Conservation (phyloP, 352 stramenopile species). For the Phytopythium chamaehyphon region DNA sequence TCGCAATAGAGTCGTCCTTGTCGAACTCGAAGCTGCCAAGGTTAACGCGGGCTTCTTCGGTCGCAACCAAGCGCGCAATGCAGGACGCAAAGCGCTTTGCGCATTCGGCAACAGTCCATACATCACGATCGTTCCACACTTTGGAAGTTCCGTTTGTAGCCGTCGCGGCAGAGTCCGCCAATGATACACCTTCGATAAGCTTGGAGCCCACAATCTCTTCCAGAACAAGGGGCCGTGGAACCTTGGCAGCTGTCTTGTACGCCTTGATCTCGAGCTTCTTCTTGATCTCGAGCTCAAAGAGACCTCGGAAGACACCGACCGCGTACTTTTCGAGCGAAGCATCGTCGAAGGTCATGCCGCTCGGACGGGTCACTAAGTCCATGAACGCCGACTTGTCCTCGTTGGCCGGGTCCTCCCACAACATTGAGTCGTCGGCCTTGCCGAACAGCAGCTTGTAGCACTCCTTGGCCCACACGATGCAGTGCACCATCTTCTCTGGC, state of each 20-base stretch:
- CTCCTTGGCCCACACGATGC: slow-evolving; percentile 98
- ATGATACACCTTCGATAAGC: slow-evolving; percentile 32
- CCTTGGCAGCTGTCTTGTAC: slow-evolving; percentile 95
- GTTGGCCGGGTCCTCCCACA: slow-evolving; percentile 88
- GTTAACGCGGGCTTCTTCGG: slow-evolving; percentile 42
- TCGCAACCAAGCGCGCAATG: slow-evolving; percentile 59
- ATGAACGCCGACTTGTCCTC: slow-evolving; percentile 88
- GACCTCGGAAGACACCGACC: slow-evolving; percentile 69
- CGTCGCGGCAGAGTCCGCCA: slow-evolving; percentile 11
- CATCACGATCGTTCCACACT: slow-evolving; percentile 68
- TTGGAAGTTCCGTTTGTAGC: slow-evolving; percentile 21
- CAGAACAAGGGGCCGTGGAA: slow-evolving; percentile 75
- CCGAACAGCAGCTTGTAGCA: slow-evolving; percentile 88
- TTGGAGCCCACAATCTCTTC: slow-evolving; percentile 46
- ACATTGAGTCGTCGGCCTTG: slow-evolving; percentile 90
- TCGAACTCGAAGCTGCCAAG: slow-evolving; percentile 92
- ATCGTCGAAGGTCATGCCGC: slow-evolving; percentile 37
- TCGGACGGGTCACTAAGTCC: slow-evolving; percentile 49
- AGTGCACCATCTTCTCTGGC: slow-evolving; percentile 99
- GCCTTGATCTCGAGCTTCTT: slow-evolving; percentile 95
- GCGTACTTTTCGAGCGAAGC: slow-evolving; percentile 60
- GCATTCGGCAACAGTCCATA: slow-evolving; percentile 90
- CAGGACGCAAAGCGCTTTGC: slow-evolving; percentile 81
- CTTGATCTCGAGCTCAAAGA: slow-evolving; percentile 96
- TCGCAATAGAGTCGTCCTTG: slow-evolving; percentile 96